These are phyloP conservation scores for Sabuloglossum arenarium DNA, from an alignment of 495 filamentous ascomycete species.

Conservation along the genomic window DNA sequence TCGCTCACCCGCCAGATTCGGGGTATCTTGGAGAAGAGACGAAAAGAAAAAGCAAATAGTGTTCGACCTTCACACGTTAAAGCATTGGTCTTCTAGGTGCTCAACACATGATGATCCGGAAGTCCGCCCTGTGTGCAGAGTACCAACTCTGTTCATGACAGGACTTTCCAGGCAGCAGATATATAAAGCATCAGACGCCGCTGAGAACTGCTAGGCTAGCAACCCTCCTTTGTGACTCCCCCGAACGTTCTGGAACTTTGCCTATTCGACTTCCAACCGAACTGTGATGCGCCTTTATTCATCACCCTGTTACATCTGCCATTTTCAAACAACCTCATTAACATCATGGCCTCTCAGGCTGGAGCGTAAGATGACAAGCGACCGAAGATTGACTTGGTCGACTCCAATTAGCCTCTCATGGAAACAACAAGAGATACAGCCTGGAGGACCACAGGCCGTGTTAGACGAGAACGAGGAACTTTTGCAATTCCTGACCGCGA, in stretches of 20 bases:
- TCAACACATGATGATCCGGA: no score
- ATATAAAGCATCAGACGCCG: not conserved
- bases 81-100: no score
- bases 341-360: not conserved
- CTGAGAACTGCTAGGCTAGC: not conserved
- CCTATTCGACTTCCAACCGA: not conserved
- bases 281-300: not conserved
- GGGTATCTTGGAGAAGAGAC: no score
- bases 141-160: no score
- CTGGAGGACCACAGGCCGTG: not conserved
- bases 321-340: not conserved
- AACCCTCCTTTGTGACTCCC: not conserved
- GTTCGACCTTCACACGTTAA: no score
- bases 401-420: not conserved
- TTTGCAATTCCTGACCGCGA: not conserved
- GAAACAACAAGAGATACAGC: not conserved
- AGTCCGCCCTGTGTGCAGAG: no score
- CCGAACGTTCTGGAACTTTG: not conserved
- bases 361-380: not conserved
- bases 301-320: not conserved
- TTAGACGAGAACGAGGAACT: not conserved
- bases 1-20: no score
- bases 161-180: not conserved
- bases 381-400: not conserved
- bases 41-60: not conserved